Evolutionary conservation across 352 stramenopile species (phyloP), one percentile per base, ranked within the genome.

Genomic region (Pythium folliculosum): DNA sequence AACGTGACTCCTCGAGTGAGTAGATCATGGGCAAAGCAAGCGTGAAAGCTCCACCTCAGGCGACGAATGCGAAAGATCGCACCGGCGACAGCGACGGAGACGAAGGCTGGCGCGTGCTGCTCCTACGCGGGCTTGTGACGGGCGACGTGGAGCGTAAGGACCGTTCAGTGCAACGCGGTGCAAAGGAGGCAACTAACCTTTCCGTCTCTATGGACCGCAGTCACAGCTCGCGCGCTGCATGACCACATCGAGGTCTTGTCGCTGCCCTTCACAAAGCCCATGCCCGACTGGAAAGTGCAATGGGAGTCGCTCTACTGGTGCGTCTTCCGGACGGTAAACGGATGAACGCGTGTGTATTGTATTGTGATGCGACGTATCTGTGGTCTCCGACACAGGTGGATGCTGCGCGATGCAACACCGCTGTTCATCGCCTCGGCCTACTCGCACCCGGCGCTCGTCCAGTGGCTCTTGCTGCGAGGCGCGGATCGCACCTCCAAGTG

Each of bases 241-340:
- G 68, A 63, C 22, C 81, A 87, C 38, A 82, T 88, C 19, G 77
- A 88, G 5, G 65, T 73, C 38, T 61, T 90, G 22, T 89, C 78
- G 13, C 63, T 71, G 21, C 71, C 82, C 5, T 90, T 92, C 58
- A 85, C 77, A 17, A 75, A 76, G 61, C 43, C 58, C 2, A 86
- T 90, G 78, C 79, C 78, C 12, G 23, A 68, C 21, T 88, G 78
- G 77, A 76, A 84, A 50, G 71, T 91, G 45, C 76, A 91, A 53
- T 90, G 80, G 77, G 84, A 92, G 65, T 86, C 77, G 1, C 63
- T 86, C 54, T 73, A 92, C 63, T 92, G 84, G 84, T 83, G 32
- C 14, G 22, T 32, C 27, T 6, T 32, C 5, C 27, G 27, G 5
- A 32, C 27, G 5, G 27, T 32, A 5, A 5, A 32, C 3, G 27